Conservation (phyloP, 352 stramenopile species). For the Phytophthora sp. region DNA sequence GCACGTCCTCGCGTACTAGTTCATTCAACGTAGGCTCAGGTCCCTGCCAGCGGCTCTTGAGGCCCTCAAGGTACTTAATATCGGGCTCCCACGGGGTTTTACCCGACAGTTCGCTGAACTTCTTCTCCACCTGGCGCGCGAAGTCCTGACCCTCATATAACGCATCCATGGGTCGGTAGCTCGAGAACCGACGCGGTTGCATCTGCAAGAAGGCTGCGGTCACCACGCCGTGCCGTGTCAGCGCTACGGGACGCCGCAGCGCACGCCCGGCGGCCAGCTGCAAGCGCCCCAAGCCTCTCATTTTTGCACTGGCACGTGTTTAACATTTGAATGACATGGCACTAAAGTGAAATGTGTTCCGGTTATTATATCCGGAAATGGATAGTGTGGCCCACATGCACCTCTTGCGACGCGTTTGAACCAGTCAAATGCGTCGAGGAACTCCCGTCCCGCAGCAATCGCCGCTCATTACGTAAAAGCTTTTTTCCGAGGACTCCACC, state of each 20-base stretch:
- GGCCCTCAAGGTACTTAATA: slow-evolving; percentile 51
- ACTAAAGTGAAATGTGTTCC: slow-evolving; percentile 11
- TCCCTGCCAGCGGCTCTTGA: slow-evolving; percentile 65
- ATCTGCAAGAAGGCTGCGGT: neutral
- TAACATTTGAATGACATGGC: slow-evolving; percentile 16
- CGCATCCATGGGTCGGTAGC: slow-evolving; percentile 43
- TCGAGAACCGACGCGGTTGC: slow-evolving; percentile 17
- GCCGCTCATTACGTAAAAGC: slow-evolving; percentile 48
- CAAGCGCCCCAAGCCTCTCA: slow-evolving; percentile 37
- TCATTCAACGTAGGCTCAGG: slow-evolving; percentile 79
- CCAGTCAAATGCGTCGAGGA: slow-evolving; percentile 54
- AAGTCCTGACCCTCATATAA: slow-evolving; percentile 80
- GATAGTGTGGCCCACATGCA: slow-evolving; percentile 14
- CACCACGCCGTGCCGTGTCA: neutral
- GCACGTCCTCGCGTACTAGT: slow-evolving; percentile 81
- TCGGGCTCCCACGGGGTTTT: slow-evolving; percentile 84
- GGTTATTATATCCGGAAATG: slow-evolving; percentile 1
- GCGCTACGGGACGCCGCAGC: slow-evolving; percentile 25
- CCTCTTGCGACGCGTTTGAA: slow-evolving; percentile 30
- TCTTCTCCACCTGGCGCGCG: slow-evolving; percentile 71
- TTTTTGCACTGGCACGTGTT: slow-evolving; percentile 20
- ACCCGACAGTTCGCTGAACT: slow-evolving; percentile 77
- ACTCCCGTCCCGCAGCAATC: neutral
- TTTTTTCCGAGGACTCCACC: slow-evolving; percentile 49
- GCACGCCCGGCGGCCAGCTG: slow-evolving; percentile 2